These are phyloP conservation scores for Suillus placidus DNA, from an alignment of 768 basidiomycete species.

Conservation along the genomic window DNA sequence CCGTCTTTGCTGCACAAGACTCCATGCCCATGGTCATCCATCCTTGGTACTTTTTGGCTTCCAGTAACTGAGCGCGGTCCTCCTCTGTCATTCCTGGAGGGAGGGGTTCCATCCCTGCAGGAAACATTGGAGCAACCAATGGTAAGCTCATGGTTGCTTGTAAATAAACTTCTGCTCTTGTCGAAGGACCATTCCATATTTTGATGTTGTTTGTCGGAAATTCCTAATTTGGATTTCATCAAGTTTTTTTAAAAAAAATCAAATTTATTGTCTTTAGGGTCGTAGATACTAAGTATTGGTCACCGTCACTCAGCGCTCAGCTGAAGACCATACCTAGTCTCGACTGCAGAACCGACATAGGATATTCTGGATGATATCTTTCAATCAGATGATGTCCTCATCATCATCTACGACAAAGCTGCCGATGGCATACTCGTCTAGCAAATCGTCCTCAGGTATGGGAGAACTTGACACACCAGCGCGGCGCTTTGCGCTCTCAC, in stretches of 20 bases:
- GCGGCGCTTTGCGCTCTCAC: slow-evolving; percentile 34
- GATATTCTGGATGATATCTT: neutral
- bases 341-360: neutral
- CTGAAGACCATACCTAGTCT: neutral
- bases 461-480: slow-evolving; percentile 63
- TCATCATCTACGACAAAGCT: slow-evolving; percentile 86
- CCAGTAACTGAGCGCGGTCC: slow-evolving; percentile 65
- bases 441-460: slow-evolving; percentile 46
- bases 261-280: too few species aligned
- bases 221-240: too few species aligned
- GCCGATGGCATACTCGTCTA: slow-evolving; percentile 70
- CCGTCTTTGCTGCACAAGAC: slow-evolving; percentile 83
- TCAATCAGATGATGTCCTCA: slow-evolving; percentile 55
- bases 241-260: too few species aligned
- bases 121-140: slow-evolving; percentile 71
- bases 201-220: slow-evolving; percentile 17
- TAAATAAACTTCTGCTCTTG: neutral
- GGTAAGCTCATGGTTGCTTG: slow-evolving; percentile 29
- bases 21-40: slow-evolving; percentile 77
- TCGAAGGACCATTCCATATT: slow-evolving; percentile 15
- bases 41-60: slow-evolving; percentile 78
- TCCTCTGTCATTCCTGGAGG: slow-evolving; percentile 84
- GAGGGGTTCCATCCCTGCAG: slow-evolving; percentile 85
- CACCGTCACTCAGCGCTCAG: neutral
- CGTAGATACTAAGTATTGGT: neutral